phyloP scores from a whole-genome alignment of 2,329 filamentous ascomycete species.

The Sphaceloma murrayae region DNA sequence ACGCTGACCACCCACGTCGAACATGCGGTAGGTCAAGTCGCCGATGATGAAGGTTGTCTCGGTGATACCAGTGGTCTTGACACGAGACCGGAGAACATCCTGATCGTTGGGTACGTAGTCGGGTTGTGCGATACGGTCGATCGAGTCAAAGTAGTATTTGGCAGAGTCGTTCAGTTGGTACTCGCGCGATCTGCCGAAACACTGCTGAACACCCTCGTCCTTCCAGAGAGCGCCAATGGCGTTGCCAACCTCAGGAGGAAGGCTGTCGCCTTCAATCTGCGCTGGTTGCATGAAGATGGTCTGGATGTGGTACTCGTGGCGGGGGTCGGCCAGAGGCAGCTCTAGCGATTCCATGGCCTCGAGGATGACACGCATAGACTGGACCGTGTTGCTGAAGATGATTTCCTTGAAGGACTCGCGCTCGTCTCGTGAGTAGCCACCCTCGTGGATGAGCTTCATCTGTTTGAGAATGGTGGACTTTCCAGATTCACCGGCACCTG shows the following conservation, averaged over 20 bases:
- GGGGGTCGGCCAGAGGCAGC: slow-evolving; percentile 79
- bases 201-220: slow-evolving; percentile 84
- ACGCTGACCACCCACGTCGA: slow-evolving; percentile 84
- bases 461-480: slow-evolving; percentile 93
- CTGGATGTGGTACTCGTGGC: slow-evolving; percentile 94
- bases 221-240: slow-evolving; percentile 91
- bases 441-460: slow-evolving; percentile 99
- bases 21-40: slow-evolving; percentile 91
- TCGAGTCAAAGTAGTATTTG: slow-evolving; percentile 96
- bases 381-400: slow-evolving; percentile 62
- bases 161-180: slow-evolving; percentile 96
- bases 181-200: slow-evolving; percentile 90
- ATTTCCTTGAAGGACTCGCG: slow-evolving; percentile 62
- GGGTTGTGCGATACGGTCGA: slow-evolving; percentile 77
- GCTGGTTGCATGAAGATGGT: slow-evolving; percentile 98
- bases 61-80: slow-evolving; percentile 90
- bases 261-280: slow-evolving; percentile 88
- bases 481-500: slow-evolving; percentile 94
- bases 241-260: slow-evolving; percentile 87
- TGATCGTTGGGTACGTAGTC: slow-evolving; percentile 92
- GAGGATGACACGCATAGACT: slow-evolving; percentile 61
- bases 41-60: slow-evolving; percentile 90
- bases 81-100: slow-evolving; percentile 79
- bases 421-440: slow-evolving; percentile 90
- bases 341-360: slow-evolving; percentile 61